phyloP scores from a whole-genome alignment of 2,329 filamentous ascomycete species.

The Thermomyces lanuginosus region DNA sequence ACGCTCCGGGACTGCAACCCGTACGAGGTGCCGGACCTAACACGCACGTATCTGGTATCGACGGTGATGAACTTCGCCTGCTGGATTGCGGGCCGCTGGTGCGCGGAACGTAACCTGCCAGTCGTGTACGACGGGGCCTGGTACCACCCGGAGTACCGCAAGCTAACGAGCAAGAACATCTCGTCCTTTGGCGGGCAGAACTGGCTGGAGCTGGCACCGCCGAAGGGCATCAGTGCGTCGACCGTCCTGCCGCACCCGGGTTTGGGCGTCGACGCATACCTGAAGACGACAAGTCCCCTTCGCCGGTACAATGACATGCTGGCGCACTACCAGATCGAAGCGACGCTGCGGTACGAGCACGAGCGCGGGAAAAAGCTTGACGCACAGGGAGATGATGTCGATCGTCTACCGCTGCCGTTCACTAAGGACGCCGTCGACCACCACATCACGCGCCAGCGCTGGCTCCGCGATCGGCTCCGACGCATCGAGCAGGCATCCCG shows the following conservation, averaged over 20 bases:
- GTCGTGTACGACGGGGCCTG: slow-evolving; percentile 21
- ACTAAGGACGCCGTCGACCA: slow-evolving; percentile 30
- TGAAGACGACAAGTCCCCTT: slow-evolving; percentile 45
- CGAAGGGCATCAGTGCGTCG: slow-evolving; percentile 28
- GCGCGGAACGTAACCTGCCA: slow-evolving; percentile 21
- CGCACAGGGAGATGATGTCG: slow-evolving; percentile 11
- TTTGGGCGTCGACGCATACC: slow-evolving; percentile 37
- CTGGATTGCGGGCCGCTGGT: slow-evolving; percentile 20
- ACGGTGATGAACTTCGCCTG: slow-evolving; percentile 41
- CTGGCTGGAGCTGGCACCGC: slow-evolving; percentile 21
- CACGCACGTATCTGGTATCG: slow-evolving; percentile 24
- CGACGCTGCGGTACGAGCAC: slow-evolving; percentile 41
- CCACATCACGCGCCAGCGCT: slow-evolving; percentile 30
- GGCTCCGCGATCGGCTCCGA: slow-evolving; percentile 23
- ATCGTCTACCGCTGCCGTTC: slow-evolving; percentile 40
- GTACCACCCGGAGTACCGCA: slow-evolving; percentile 25
- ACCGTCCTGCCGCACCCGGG: slow-evolving; percentile 33
- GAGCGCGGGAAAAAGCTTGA: slow-evolving; percentile 28
- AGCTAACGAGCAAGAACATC: slow-evolving; percentile 22
- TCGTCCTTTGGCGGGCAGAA: slow-evolving; percentile 25
- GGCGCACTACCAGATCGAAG: slow-evolving; percentile 48
- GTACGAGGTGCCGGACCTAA: slow-evolving; percentile 22
- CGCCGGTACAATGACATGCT: slow-evolving; percentile 46
- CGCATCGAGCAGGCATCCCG: slow-evolving; percentile 23
- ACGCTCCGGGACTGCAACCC: slow-evolving; percentile 14